These are phyloP conservation scores for Vigna angularis DNA, from an alignment of 306 rosid genomes.

Conservation along the genomic window DNA sequence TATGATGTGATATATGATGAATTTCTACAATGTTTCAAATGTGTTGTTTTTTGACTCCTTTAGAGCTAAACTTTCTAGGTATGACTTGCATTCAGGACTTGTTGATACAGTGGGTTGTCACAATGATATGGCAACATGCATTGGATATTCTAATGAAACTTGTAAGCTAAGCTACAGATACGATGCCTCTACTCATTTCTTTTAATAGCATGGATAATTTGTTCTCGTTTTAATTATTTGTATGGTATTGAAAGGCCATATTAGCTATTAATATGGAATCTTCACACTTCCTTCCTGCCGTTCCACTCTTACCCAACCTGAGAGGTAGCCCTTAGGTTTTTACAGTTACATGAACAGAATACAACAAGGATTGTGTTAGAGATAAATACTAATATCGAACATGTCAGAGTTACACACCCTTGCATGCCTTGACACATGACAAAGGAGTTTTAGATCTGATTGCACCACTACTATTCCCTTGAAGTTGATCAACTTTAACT, in stretches of 20 bases:
- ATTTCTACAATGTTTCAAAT: not conserved
- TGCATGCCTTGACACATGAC: slow-evolving; percentile 14
- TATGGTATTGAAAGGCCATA: slow-evolving; percentile 10
- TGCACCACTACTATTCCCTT: not conserved
- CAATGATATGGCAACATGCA: slow-evolving; percentile 71
- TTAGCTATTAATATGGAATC: not conserved
- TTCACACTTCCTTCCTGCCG: no score
- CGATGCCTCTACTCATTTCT: slow-evolving; percentile 20
- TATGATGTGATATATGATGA: not conserved
- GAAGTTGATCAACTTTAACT: not conserved
- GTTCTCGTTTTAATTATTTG: slow-evolving; percentile 33
- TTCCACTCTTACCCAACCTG: not conserved
- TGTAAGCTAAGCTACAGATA: slow-evolving; percentile 62
- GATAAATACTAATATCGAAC: not conserved
- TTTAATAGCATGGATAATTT: slow-evolving; percentile 20
- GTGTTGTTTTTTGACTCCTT: slow-evolving; percentile 30
- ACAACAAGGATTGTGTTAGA: not conserved
- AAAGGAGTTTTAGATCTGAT: not conserved
- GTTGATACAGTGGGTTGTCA: slow-evolving; percentile 67
- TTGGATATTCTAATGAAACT: slow-evolving; percentile 75
- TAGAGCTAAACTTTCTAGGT: slow-evolving; percentile 52
- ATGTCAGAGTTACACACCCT: slow-evolving; percentile 2
- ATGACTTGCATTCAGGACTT: slow-evolving; percentile 75
- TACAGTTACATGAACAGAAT: not conserved
- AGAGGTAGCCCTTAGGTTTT: not conserved